Percentiles rank a stretch among this genome's conserved stretches.
Conservation (phyloP, 2,329 filamentous ascomycete genomes). For the Hysterium pulicare region DNA sequence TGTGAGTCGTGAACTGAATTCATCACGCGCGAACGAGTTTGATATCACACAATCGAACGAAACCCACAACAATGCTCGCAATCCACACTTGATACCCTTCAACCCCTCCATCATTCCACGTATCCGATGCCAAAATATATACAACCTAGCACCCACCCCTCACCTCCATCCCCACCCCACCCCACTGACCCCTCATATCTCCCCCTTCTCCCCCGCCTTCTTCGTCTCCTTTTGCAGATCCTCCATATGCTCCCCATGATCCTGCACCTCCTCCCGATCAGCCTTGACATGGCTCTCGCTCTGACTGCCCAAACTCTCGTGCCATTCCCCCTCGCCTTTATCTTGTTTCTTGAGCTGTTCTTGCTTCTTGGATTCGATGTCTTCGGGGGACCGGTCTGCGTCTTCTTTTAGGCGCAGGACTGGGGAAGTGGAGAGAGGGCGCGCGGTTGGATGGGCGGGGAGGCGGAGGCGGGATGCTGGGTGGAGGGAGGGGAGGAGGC, state of each 20-base stretch:
- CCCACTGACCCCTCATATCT: slow-evolving; percentile 4
- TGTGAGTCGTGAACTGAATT: no score
- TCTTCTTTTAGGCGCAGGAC: slow-evolving; percentile 40
- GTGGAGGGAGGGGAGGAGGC: not conserved
- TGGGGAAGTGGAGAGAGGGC: slow-evolving; percentile 30
- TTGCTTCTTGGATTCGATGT: slow-evolving; percentile 44
- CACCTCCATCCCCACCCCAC: no score
- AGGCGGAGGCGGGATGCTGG: not conserved
- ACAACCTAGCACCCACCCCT: no score
- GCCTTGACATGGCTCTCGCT: slow-evolving; percentile 42
- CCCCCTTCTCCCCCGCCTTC: slow-evolving; percentile 38
- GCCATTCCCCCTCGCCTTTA: slow-evolving; percentile 42
- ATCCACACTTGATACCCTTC: no score
- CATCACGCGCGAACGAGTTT: no score
- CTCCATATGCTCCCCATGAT: slow-evolving; percentile 43
- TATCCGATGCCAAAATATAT: no score
- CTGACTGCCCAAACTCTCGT: slow-evolving; percentile 41
- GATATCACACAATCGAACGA: no score
- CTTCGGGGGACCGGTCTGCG: slow-evolving; percentile 33
- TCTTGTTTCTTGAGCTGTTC: slow-evolving; percentile 44
- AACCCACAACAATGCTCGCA: no score
- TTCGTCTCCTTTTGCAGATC: slow-evolving; percentile 45
- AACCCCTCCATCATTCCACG: no score
- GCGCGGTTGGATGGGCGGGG: slow-evolving; percentile 3
- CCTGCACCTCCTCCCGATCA: slow-evolving; percentile 41